phyloP scores from a whole-genome alignment of 306 rosid genomes.

The Malus domestica region ASM211411v1 NC_041799.1:31285001-31285500 shows the following conservation, averaged over 20 bases:
- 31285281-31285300: background rate
- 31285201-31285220: background rate
- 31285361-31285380: background rate
- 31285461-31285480: too few relatives aligned
- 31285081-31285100: background rate
- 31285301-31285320: background rate
- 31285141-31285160: background rate
- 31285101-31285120: background rate
- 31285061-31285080: background rate
- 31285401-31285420: background rate
- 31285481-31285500: background rate
- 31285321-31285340: background rate
- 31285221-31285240: background rate
- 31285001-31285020: background rate
- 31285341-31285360: background rate
- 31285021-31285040: background rate
- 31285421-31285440: background rate
- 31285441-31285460: background rate
- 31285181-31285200: background rate
- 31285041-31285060: background rate
- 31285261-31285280: background rate
- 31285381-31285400: background rate
- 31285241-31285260: background rate
- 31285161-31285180: background rate
- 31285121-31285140: background rate